These are phyloP conservation scores for Globisporangium nunn DNA, from an alignment of 352 stramenopile species.

Conservation along the genomic window DNA sequence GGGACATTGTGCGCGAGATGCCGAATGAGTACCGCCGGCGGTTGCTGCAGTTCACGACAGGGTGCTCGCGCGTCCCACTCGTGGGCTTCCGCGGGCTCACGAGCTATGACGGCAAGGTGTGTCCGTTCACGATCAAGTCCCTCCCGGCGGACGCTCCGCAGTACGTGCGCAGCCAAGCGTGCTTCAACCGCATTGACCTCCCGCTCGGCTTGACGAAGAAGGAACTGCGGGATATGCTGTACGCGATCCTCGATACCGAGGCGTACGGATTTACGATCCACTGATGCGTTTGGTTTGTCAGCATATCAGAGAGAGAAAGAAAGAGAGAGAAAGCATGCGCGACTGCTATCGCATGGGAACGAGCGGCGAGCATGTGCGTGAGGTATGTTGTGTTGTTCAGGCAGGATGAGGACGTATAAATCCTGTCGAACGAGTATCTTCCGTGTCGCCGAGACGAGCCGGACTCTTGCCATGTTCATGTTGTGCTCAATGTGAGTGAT, in stretches of 20 bases:
- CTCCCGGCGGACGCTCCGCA: slow-evolving; percentile 35
- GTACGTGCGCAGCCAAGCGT: slow-evolving; percentile 71
- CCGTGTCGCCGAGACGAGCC: too few relatives aligned
- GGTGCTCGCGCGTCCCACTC: slow-evolving; percentile 69
- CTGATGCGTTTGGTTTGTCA: slow-evolving; percentile 12
- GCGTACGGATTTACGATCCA: slow-evolving; percentile 63
- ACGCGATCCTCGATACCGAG: slow-evolving; percentile 56
- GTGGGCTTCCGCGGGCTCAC: slow-evolving; percentile 66
- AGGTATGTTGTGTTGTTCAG: neutral
- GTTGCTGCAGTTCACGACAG: slow-evolving; percentile 78
- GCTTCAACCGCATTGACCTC: slow-evolving; percentile 91
- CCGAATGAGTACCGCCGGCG: slow-evolving; percentile 66
- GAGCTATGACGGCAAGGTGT: slow-evolving; percentile 75
- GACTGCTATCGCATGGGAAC: neutral
- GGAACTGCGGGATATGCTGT: slow-evolving; percentile 63
- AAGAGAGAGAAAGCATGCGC: neutral
- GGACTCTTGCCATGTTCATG: too few relatives aligned
- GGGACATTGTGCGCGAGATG: slow-evolving; percentile 87
- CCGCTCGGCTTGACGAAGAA: slow-evolving; percentile 90
- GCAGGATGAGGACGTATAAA: neutral
- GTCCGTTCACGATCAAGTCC: slow-evolving; percentile 67
- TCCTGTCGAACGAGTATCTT: neutral
- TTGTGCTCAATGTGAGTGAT: too few relatives aligned
- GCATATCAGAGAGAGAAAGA: neutral
- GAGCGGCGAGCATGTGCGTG: neutral